Evolutionary conservation across 2,329 filamentous ascomycete genomes (phyloP).

Genomic region (Fusarium fujikuroi): DNA sequence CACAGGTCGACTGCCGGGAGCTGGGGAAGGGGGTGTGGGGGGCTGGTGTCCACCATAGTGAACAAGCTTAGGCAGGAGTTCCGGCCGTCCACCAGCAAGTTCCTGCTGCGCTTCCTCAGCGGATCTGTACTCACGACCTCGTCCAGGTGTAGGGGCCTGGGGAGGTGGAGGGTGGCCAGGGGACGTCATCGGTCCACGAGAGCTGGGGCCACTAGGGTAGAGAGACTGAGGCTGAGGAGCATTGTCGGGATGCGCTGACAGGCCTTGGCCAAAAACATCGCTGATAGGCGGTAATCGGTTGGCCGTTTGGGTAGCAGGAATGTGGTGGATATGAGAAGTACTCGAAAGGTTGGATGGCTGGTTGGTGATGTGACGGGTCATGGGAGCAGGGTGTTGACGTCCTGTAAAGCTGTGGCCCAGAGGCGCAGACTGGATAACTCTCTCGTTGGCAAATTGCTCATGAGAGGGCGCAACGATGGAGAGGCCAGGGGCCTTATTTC

Average conservation of each 20-base stretch:
- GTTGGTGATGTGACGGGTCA: constrained; percentile 81
- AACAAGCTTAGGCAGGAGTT: constrained; percentile 90
- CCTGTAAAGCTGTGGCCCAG: constrained; percentile 96
- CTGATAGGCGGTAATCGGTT: constrained; percentile 94
- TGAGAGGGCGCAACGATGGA: constrained; percentile 96
- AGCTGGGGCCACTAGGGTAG: constrained; percentile 71
- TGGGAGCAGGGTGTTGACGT: constrained; percentile 79
- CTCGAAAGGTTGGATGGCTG: constrained; percentile 84
- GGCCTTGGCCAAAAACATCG: constrained; percentile 89
- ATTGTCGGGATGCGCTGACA: constrained; percentile 71
- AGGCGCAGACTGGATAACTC: constrained; percentile 96
- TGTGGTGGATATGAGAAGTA: constrained; percentile 90
- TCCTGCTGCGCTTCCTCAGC: constrained; percentile 95
- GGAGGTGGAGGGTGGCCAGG: constrained; percentile 75
- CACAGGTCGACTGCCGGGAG: constrained; percentile 60
- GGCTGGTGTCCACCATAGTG: constrained; percentile 96
- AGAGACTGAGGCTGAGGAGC: constrained; percentile 54
- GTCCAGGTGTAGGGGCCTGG: constrained; percentile 64
- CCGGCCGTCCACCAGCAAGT: constrained; percentile 88
- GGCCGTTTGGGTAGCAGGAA: constrained; percentile 86
- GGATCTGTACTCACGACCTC: constrained; percentile 89
- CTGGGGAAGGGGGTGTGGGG: constrained; percentile 87
- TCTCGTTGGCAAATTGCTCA: constrained; percentile 90
- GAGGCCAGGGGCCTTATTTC: constrained; percentile 85
- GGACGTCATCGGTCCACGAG: constrained; percentile 77